phyloP scores from a whole-genome alignment of 176 grass and related monocot species.

The Musa schizocarpa region DNA sequence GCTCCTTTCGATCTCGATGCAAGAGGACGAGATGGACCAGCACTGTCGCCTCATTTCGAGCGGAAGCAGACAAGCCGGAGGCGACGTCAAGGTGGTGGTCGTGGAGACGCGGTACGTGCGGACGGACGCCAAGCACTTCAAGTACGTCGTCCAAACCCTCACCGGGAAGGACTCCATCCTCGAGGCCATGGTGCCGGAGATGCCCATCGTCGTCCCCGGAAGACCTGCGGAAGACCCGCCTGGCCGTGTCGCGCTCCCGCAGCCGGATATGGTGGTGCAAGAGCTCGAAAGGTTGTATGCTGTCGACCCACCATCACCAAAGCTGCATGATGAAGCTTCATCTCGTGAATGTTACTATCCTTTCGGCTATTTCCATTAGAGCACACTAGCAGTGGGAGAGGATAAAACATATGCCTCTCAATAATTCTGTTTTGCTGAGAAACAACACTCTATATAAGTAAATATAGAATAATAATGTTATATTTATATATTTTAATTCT shows the following conservation, averaged over 20 bases:
- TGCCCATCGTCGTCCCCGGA: neutral
- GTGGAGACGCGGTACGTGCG: conserved; percentile 12
- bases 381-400: neutral
- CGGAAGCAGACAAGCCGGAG: neutral
- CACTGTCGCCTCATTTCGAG: neutral
- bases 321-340: no score
- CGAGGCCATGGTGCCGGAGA: neutral
- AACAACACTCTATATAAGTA: neutral
- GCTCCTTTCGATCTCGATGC: no score
- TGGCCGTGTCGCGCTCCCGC: neutral
- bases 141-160: conserved; percentile 13
- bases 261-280: neutral
- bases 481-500: no score
- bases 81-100: conserved; percentile 2
- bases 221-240: neutral
- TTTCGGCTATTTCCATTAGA: neutral
- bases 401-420: neutral
- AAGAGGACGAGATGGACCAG: no score
- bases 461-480: no score
- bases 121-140: conserved; percentile 11
- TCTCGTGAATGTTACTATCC: neutral
- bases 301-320: no score
- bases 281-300: no score
- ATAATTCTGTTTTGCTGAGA: neutral
- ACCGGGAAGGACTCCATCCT: conserved; percentile 12